These are phyloP conservation scores for Phytopythium helicoides DNA, from an alignment of 352 stramenopile species.

Conservation along the genomic window DNA sequence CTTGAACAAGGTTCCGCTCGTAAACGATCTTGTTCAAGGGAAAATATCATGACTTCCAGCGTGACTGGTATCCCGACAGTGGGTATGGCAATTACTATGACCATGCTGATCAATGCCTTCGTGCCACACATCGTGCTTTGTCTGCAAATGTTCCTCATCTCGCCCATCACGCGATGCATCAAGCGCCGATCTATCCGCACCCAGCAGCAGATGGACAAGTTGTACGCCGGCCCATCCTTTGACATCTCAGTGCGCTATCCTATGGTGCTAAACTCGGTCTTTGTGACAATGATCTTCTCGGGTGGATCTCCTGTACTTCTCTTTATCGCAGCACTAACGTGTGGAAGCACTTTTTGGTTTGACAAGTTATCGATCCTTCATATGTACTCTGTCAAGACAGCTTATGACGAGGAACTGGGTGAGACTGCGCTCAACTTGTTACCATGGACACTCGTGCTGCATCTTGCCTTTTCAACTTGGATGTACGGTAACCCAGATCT, in stretches of 20 bases:
- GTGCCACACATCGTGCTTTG: slow-evolving; percentile 61
- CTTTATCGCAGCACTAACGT: slow-evolving; percentile 67
- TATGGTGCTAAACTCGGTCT: slow-evolving; percentile 81
- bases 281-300: slow-evolving; percentile 82
- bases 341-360: slow-evolving; percentile 66
- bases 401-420: slow-evolving; percentile 78
- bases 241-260: slow-evolving; percentile 81
- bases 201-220: slow-evolving; percentile 71
- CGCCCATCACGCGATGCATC: slow-evolving; percentile 41
- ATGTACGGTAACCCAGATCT: slow-evolving; percentile 81
- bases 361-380: slow-evolving; percentile 81
- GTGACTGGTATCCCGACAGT: slow-evolving; percentile 85
- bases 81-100: slow-evolving; percentile 84
- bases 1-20: slow-evolving; percentile 36
- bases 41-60: slow-evolving; percentile 81
- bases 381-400: slow-evolving; percentile 74
- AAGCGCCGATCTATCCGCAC: slow-evolving; percentile 47
- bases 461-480: slow-evolving; percentile 77
- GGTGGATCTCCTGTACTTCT: slow-evolving; percentile 77
- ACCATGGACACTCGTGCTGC: slow-evolving; percentile 67
- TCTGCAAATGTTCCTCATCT: slow-evolving; percentile 57
- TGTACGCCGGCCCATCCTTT: slow-evolving; percentile 73
- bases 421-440: slow-evolving; percentile 51
- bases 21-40: slow-evolving; percentile 67
- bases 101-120: slow-evolving; percentile 84